A percentile compares a stretch with the other conserved stretches of the same genome.
Evolutionary conservation across 108 stramenopile species (phyloP).

Genomic region (Cylindrotheca closterium): DNA sequence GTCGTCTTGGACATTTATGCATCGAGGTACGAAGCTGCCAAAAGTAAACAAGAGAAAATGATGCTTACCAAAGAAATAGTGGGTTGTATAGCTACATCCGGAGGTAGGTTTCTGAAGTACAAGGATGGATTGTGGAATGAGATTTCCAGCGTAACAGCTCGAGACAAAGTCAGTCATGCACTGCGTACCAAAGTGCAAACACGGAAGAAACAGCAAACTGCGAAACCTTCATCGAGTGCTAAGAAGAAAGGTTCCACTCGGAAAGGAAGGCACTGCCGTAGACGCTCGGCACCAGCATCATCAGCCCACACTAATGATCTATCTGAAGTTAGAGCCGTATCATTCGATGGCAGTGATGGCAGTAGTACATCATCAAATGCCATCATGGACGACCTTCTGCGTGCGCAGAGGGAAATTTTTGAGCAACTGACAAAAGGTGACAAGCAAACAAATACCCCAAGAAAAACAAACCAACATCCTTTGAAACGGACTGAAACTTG

Average conservation of each 20-base stretch:
- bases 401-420: constrained; percentile 17
- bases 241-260: background rate
- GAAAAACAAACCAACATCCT: no score
- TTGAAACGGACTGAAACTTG: no score
- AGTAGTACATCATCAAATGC: constrained; percentile 8
- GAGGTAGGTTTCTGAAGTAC: constrained; percentile 42
- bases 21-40: constrained; percentile 19
- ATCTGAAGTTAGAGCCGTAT: constrained; percentile 16
- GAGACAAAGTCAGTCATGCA: constrained; percentile 52
- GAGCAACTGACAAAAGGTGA: constrained; percentile 3
- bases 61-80: constrained; percentile 47
- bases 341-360: constrained; percentile 26
- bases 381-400: constrained; percentile 16
- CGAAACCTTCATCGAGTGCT: background rate
- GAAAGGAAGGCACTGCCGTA: background rate
- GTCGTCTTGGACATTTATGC: constrained; percentile 25
- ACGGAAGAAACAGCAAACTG: constrained; percentile 22
- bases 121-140: constrained; percentile 41
- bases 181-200: constrained; percentile 41
- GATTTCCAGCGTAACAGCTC: constrained; percentile 43
- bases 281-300: constrained; percentile 4
- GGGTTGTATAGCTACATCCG: constrained; percentile 7
- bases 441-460: no score
- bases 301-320: background rate
- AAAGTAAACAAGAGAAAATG: constrained; percentile 53